A percentile compares a stretch with the other conserved stretches of the same genome.
Evolutionary conservation across 371 early-diverging fungal species (phyloP).

Genomic region (Zopfochytrium polystomum): DNA sequence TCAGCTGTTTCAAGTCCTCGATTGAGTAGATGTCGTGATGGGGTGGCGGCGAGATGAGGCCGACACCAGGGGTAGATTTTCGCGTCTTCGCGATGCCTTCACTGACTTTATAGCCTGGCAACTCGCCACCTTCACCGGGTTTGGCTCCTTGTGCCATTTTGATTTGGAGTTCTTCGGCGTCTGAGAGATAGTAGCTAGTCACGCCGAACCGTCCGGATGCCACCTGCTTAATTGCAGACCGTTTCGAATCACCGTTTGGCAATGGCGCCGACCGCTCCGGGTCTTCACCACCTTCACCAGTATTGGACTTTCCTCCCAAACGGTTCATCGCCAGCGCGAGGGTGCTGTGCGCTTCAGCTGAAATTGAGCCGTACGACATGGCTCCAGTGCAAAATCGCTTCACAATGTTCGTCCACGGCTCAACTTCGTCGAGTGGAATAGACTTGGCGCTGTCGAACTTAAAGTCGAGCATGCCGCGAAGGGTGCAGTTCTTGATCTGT

Average conservation of each 20-base stretch:
- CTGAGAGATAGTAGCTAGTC: slow-evolving; percentile 86
- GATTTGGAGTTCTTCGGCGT: slow-evolving; percentile 95
- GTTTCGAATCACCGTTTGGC: slow-evolving; percentile 71
- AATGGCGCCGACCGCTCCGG: slow-evolving; percentile 68
- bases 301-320: slow-evolving; percentile 93
- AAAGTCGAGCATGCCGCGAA: slow-evolving; percentile 93
- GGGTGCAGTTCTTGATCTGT: slow-evolving; percentile 85
- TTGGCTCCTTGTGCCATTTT: slow-evolving; percentile 99
- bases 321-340: slow-evolving; percentile 93
- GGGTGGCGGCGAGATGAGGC: slow-evolving; percentile 93
- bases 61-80: slow-evolving; percentile 93
- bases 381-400: slow-evolving; percentile 97
- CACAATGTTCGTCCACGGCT: slow-evolving; percentile 93
- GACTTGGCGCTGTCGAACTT: slow-evolving; percentile 58
- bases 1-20: slow-evolving; percentile 95
- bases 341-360: slow-evolving; percentile 87
- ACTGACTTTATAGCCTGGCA: slow-evolving; percentile 81
- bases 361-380: slow-evolving; percentile 98
- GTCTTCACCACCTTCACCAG: slow-evolving; percentile 98
- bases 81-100: slow-evolving; percentile 88
- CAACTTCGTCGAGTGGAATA: slow-evolving; percentile 90
- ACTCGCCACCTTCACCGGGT: slow-evolving; percentile 85
- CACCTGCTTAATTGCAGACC: slow-evolving; percentile 96
- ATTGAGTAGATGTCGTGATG: slow-evolving; percentile 97
- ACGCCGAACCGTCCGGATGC: slow-evolving; percentile 97